Evolutionary conservation across 768 basidiomycete genomes (phyloP), one percentile per base, ranked within the genome.

Genomic region (Peribolospora kevripleyi): DNA sequence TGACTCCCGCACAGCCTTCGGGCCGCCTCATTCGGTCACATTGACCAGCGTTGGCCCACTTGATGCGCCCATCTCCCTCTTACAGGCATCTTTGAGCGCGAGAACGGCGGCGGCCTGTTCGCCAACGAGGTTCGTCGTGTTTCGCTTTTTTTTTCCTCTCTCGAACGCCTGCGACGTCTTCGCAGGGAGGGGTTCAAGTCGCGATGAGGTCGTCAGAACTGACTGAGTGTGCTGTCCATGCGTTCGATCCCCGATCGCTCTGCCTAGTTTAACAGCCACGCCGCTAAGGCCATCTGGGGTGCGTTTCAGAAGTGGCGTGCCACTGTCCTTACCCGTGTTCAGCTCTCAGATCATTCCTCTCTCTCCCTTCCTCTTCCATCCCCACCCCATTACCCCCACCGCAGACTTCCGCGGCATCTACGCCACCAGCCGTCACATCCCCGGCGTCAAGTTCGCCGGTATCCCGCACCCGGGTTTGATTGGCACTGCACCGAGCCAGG

Each of bases 251-350:
- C 25, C 25, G 1, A 25, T 25, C 25, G 25, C 25, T 25, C 1
- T 25, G 25, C 25, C 25, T 25, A 82, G 64, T 81, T 81, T 66
- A 68, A 80, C 46, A 80, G 77, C 62, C 74, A 70, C 61, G 81
- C 81, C 0, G 74, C 75, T 54, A 84, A 84, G 63, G 80, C 82
- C 4, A 80, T 84, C 56, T 84, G 82, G 82, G 82, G 82, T 25
- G 25, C 25, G 65, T 73, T 84, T 58, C 71, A 81, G 58, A 59
- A 60, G 39, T 25, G 50, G 10, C 53, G 61, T 51, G 40, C 40
- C 46, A 7, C 39, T n/a, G 38, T 25, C 25, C 25, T 25, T 25
- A 25, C 25, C 25, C 25, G 1, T 25, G 11, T 5, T 56, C 52
- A 10, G 7, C 43, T 8, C 53, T 50, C 38, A 7, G n/a, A 14